phyloP scores from a whole-genome alignment of 1,284 basidiomycete species.

The Ustilago sp. region DNA sequence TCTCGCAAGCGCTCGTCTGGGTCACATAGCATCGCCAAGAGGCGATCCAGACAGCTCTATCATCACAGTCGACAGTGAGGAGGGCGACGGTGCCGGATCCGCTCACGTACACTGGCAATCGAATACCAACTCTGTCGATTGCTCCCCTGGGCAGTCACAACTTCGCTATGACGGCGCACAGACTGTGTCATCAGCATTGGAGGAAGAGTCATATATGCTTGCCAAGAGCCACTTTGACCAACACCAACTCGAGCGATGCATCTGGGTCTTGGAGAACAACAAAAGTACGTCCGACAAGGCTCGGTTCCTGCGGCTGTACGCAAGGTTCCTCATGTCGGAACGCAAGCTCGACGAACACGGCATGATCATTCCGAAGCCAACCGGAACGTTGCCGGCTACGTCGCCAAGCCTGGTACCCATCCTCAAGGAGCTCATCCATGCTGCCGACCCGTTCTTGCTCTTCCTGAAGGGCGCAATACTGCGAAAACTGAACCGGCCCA shows the following conservation, averaged over 20 bases:
- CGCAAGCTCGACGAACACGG: conserved; percentile 57
- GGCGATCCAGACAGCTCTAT: conserved; percentile 43
- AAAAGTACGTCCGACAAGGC: conserved; percentile 72
- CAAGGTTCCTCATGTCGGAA: conserved; percentile 76
- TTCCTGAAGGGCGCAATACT: conserved; percentile 68
- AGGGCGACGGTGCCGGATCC: conserved; percentile 34
- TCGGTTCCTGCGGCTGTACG: conserved; percentile 82
- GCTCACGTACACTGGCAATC: conserved; percentile 55
- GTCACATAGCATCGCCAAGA: conserved; percentile 18
- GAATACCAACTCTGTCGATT: conserved; percentile 45
- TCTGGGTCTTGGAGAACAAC: conserved; percentile 69
- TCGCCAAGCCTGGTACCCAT: conserved; percentile 53
- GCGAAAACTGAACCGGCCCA: conserved; percentile 63
- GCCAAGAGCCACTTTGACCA: conserved; percentile 82
- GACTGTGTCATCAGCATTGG: conserved; percentile 30
- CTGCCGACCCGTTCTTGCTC: conserved; percentile 59
- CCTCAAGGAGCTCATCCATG: conserved; percentile 60
- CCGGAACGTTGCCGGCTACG: conserved; percentile 46
- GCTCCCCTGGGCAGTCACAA: conserved; percentile 36
- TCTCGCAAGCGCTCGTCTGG: conserved; percentile 27
- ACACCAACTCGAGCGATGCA: conserved; percentile 83
- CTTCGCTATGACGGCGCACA: background rate
- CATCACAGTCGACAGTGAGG: conserved; percentile 47
- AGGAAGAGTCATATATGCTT: conserved; percentile 74
- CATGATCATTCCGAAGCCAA: conserved; percentile 52